A percentile compares a stretch with the other conserved stretches of the same genome.
phyloP scores from a whole-genome alignment of 2,329 filamentous ascomycete genomes.

The Fusarium pseudoanthophilum region DNA sequence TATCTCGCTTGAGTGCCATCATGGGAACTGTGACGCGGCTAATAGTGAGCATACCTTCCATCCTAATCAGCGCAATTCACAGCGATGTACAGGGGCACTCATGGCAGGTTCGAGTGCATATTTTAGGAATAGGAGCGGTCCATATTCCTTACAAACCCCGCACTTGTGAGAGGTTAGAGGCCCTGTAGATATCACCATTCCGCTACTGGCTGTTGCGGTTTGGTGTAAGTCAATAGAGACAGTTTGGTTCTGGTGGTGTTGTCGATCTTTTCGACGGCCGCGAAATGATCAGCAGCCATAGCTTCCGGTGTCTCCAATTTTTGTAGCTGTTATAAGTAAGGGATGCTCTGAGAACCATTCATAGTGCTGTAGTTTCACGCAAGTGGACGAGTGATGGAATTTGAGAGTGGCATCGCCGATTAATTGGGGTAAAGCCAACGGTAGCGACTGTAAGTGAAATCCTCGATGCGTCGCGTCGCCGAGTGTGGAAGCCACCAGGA shows the following conservation, averaged over 20 bases:
- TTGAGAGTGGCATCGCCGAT: neutral
- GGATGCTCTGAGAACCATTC: too few species aligned
- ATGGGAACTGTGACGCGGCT: too few species aligned
- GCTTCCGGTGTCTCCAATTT: neutral
- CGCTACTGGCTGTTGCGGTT: neutral
- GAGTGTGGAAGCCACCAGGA: neutral
- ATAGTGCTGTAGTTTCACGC: neutral
- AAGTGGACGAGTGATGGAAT: neutral
- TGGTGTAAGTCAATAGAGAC: neutral
- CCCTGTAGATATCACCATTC: neutral
- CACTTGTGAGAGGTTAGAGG: neutral
- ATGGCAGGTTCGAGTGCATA: neutral
- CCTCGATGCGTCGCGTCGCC: too few species aligned
- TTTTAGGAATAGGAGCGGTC: neutral
- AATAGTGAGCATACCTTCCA: neutral
- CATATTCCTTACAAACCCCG: neutral
- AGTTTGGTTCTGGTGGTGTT: too few species aligned
- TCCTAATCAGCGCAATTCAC: neutral
- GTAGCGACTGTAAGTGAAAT: too few species aligned
- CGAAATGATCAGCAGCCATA: neutral
- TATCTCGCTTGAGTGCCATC: too few species aligned
- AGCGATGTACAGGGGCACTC: accelerated
- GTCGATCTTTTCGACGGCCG: too few species aligned
- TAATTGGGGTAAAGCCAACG: too few species aligned
- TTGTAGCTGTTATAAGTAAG: too few species aligned